Evolutionary conservation across 768 basidiomycete genomes (phyloP), one percentile per base, ranked within the genome.

Genomic region (Russula sp.): DNA sequence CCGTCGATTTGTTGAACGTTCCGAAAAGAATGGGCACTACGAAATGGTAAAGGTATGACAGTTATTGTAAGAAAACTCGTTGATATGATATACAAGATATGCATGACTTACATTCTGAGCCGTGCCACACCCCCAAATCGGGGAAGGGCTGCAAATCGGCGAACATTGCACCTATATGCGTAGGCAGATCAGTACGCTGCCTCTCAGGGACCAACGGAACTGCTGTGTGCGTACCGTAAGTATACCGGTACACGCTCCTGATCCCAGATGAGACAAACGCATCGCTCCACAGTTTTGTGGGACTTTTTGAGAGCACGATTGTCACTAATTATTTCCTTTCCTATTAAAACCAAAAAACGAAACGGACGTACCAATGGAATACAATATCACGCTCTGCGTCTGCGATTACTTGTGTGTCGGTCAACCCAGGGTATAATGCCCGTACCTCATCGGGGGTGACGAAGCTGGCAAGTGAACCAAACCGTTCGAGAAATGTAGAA

Each of bases 21-120:
- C 71, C 73, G 62, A 74, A 74, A n/a, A 74, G 64, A 44, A 69
- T 65, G 7, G 32, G 54, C 13, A 72, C 71, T 72, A 46, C 5
- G 9, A 11, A n/a, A 42, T 18, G 14, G 26, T 34, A 59, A 34
- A 30, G 0, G 32, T 9, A 22, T 49, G 24, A 34, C 18, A 22
- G n/a, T 6, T 22, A 13, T 20, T 13, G 51, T 22, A 26, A 56
- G 26, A 42, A 56, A 49, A 36, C 2, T 24, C 5, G 11, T 48
- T n/a, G n/a, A 3, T n/a, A 26, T 49, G 13, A 49, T 49, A 14
- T 14, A 36, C 14, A 1, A 2, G 48, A 44, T 3, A n/a, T n/a
- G 28, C 20, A 14, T 6, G 26, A 32, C 60, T 62, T 44, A 65
- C 59, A 20, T 32, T 55, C 46, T 13, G 56, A 53, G 5, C 36